These are phyloP conservation scores for Oryza glaberrima DNA, from an alignment of 176 grass and related monocot genomes.

Conservation along the genomic window DNA sequence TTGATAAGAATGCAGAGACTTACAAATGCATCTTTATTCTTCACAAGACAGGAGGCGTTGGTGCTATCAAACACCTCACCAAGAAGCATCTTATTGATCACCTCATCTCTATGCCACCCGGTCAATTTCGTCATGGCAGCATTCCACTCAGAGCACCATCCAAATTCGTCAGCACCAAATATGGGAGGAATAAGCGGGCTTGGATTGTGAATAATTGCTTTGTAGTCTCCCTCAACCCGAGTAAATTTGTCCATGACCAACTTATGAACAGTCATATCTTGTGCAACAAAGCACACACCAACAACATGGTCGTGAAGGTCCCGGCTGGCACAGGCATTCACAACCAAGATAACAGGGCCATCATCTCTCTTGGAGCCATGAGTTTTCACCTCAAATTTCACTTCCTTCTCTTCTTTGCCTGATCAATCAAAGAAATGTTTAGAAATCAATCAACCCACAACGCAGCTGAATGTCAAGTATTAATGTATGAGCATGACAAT, in stretches of 20 bases:
- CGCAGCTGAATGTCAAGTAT: constrained; percentile 6
- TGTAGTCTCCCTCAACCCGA: constrained; percentile 90
- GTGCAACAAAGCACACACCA: constrained; percentile 93
- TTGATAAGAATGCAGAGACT: constrained; percentile 82
- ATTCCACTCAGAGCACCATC: constrained; percentile 98
- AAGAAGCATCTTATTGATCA: constrained; percentile 87
- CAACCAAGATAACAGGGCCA: constrained; percentile 74
- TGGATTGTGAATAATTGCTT: constrained; percentile 85
- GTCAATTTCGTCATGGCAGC: constrained; percentile 83
- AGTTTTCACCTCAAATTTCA: constrained; percentile 91
- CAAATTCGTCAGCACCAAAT: constrained; percentile 90
- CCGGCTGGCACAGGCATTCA: constrained; percentile 87
- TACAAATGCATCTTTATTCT: constrained; percentile 77
- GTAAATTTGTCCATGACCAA: constrained; percentile 88
- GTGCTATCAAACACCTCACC: constrained; percentile 82
- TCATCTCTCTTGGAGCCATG: constrained; percentile 61
- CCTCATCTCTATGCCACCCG: constrained; percentile 83
- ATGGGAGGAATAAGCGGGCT: constrained; percentile 91
- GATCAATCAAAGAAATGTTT: constrained; percentile 33
- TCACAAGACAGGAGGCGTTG: constrained; percentile 70
- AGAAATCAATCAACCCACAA: constrained; percentile 32
- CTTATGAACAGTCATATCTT: constrained; percentile 97
- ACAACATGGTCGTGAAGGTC: constrained; percentile 79
- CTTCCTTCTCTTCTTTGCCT: constrained; percentile 89
- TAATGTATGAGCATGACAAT: constrained; percentile 11